phyloP scores from a whole-genome alignment of 805 yeast species.

The Maudiozyma bulderi region DNA sequence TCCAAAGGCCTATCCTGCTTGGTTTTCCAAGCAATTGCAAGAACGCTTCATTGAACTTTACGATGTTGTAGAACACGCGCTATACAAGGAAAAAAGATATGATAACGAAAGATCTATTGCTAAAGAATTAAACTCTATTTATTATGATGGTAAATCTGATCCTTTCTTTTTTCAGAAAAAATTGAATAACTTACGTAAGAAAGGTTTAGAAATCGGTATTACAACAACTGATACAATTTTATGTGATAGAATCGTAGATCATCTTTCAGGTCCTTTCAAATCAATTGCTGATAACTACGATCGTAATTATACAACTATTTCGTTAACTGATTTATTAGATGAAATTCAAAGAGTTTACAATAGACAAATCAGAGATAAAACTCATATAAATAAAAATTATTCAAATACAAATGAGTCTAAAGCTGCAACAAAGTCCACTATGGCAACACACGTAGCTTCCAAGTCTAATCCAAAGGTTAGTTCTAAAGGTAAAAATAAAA shows the following conservation, averaged over 20 bases:
- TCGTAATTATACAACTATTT: not conserved
- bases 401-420: not conserved
- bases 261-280: not conserved
- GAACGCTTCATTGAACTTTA: not conserved
- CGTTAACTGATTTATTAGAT: not conserved
- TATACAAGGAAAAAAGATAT: not conserved
- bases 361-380: not conserved
- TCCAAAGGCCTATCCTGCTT: not conserved
- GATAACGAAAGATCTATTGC: not conserved
- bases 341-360: not conserved
- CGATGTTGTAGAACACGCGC: not conserved
- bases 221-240: not conserved
- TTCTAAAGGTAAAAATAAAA: not conserved
- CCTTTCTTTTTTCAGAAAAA: not conserved
- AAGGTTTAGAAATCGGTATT: not conserved
- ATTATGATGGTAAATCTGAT: conserved; percentile 2
- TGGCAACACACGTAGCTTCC: not conserved
- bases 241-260: not conserved
- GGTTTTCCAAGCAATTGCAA: not conserved
- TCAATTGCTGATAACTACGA: not conserved
- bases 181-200: not conserved
- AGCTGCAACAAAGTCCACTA: not conserved
- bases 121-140: not conserved
- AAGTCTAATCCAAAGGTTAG: not conserved
- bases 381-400: not conserved